Evolutionary conservation across 2,329 filamentous ascomycete genomes (phyloP), one percentile per base, ranked within the genome.

Genomic region (Setomelanomma holmii): DNA sequence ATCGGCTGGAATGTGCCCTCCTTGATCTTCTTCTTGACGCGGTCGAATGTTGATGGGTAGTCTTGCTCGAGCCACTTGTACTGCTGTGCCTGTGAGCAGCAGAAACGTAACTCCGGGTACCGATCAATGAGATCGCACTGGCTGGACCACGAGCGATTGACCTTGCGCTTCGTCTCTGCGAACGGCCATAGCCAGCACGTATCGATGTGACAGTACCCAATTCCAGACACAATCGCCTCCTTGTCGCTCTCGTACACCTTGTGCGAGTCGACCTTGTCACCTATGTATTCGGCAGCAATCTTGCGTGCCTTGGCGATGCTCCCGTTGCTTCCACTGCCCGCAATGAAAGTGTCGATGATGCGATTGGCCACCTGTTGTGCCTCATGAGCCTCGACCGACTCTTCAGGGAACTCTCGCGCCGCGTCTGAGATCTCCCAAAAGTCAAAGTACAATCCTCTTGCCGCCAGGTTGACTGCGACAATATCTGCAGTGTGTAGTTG

Each of bases 111-210:
- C 77, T 99, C 95, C 0, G 93, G 91, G 61, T 98, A 99, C 27
- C 90, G 86, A 55, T 99, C 95, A 83, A 99, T 91, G 65, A 99
- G 79, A 68, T 96, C 89, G 75, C 93, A 96, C 75, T 99, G 95
- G 72, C 91, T 98, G 1, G 91, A 93, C 95, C 95, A 99, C 8
- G 93, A 97, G 40, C 95, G 86, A 17, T 89, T 93, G 23, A 98
- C 89, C 79, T 99, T 99, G 68, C 95, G 89, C 78, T 96, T 97
- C 0, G 95, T 98, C 79, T 99, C 95, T 8, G 89, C 95, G 85
- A 92, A 99, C 0, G 95, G 95, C 95, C 95, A 99, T 30, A 99
- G 82, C 95, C 95, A 99, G 76, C 93, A 97, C 22, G 89, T 96
- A 76, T 98, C 95, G 62, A 99, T 99, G 75, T 99, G 95, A 65